These are phyloP conservation scores for Candida patagonica DNA, from an alignment of 805 yeast genomes.

Conservation along the genomic window DNA sequence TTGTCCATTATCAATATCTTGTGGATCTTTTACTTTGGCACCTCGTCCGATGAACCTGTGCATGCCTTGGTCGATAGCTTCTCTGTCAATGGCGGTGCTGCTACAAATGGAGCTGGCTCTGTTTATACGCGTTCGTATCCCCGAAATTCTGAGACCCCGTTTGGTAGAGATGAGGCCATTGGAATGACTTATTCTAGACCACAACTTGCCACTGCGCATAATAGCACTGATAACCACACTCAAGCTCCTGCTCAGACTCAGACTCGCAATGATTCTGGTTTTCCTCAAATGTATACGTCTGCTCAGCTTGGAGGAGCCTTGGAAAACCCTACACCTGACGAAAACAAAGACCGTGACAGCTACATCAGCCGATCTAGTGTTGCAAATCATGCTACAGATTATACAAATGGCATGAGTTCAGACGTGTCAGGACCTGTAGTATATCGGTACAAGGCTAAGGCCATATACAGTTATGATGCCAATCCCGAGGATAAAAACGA, in stretches of 20 bases:
- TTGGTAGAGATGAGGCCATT: constrained; percentile 8
- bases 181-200: constrained; percentile 13
- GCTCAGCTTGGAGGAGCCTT: constrained; percentile 33
- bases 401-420: constrained; percentile 2
- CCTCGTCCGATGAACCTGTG: constrained; percentile 80
- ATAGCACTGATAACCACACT: background rate
- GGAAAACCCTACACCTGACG: constrained; percentile 25
- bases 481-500: constrained; percentile 91
- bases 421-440: constrained; percentile 28
- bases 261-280: constrained; percentile 4
- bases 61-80: constrained; percentile 80
- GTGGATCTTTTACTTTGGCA: constrained; percentile 87
- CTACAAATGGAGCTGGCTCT: constrained; percentile 6
- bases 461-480: constrained; percentile 79
- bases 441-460: constrained; percentile 79
- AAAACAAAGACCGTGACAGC: background rate
- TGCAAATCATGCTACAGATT: background rate
- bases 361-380: background rate
- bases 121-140: constrained; percentile 4
- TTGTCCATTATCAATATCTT: constrained; percentile 70
- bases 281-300: constrained; percentile 25
- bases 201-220: background rate
- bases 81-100: constrained; percentile 34
- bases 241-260: constrained; percentile 1
- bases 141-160: constrained; percentile 5